Conservation (phyloP, 2,329 filamentous ascomycete species). For the Epichloe sylvatica region DNA sequence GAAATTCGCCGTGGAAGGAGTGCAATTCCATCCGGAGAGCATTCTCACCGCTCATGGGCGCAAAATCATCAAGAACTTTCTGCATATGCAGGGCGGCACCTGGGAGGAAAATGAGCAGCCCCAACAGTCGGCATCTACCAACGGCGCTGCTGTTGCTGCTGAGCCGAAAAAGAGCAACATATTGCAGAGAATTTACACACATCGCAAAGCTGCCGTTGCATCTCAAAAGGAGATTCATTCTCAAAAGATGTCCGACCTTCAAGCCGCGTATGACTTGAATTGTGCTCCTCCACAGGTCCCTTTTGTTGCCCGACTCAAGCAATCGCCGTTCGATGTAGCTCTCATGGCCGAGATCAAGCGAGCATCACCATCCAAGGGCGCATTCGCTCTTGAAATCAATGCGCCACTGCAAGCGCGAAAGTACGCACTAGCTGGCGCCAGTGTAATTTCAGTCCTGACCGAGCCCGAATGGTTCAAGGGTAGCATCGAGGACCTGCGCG, state of each 20-base stretch:
- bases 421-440: conserved; percentile 87
- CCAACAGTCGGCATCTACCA: conserved; percentile 25
- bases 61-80: conserved; percentile 82
- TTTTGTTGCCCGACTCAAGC: conserved; percentile 63
- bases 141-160: conserved; percentile 12
- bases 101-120: conserved; percentile 68
- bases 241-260: conserved; percentile 66
- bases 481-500: conserved; percentile 80
- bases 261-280: conserved; percentile 73
- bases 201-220: conserved; percentile 60
- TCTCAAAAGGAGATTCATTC: conserved; percentile 77
- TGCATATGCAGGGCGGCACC: conserved; percentile 75
- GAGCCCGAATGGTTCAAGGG: conserved; percentile 99
- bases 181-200: conserved; percentile 77
- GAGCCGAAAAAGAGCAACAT: conserved; percentile 63
- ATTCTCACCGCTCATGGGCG: conserved; percentile 85
- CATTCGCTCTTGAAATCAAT: conserved; percentile 76
- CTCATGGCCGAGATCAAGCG: conserved; percentile 97
- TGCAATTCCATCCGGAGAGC: conserved; percentile 96
- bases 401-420: conserved; percentile 81
- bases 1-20: conserved; percentile 79
- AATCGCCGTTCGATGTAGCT: conserved; percentile 77
- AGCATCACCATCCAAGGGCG: conserved; percentile 88
- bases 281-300: conserved; percentile 72
- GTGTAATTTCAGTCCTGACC: conserved; percentile 94